phyloP scores from a whole-genome alignment of 1,284 basidiomycete genomes.

The Pholiota adiposa region DNA sequence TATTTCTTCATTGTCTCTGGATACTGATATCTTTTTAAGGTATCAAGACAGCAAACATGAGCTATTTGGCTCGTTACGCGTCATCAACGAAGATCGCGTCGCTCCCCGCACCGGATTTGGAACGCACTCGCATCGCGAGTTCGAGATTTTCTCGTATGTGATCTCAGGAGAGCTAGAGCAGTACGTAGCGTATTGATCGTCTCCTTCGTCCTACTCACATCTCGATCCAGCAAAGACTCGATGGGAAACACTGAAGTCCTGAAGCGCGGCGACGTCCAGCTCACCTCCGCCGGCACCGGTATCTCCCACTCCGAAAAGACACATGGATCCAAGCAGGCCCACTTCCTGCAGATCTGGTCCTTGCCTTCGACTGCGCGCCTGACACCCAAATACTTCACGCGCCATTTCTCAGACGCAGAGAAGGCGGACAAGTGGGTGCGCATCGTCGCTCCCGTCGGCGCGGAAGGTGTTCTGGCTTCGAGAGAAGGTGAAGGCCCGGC shows the following conservation, averaged over 20 bases:
- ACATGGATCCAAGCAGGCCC: conserved; percentile 61
- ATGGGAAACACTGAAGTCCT: conserved; percentile 91
- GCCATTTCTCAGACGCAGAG: conserved; percentile 83
- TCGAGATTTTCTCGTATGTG: conserved; percentile 92
- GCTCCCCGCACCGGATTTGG: conserved; percentile 82
- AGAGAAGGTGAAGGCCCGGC: conserved; percentile 57
- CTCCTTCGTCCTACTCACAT: background rate
- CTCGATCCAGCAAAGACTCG: conserved; percentile 70
- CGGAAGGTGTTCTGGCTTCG: conserved; percentile 55
- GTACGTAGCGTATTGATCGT: conserved; percentile 41
- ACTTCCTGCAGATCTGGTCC: conserved; percentile 92
- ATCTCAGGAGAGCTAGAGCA: conserved; percentile 81
- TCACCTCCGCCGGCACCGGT: conserved; percentile 89
- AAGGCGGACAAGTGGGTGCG: conserved; percentile 73
- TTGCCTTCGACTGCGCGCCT: conserved; percentile 62
- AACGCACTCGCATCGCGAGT: conserved; percentile 82
- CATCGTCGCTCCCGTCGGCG: conserved; percentile 72
- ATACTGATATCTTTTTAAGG: conserved; percentile 35
- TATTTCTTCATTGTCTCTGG: background rate
- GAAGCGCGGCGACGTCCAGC: conserved; percentile 86
- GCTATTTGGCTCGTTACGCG: conserved; percentile 66
- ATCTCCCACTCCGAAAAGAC: conserved; percentile 84
- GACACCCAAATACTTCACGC: conserved; percentile 81
- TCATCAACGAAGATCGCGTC: conserved; percentile 93
- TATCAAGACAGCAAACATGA: conserved; percentile 67